Base-by-base conservation (phyloP, 2,329 filamentous ascomycete genomes). In the Waltergamsia citrina region DNA sequence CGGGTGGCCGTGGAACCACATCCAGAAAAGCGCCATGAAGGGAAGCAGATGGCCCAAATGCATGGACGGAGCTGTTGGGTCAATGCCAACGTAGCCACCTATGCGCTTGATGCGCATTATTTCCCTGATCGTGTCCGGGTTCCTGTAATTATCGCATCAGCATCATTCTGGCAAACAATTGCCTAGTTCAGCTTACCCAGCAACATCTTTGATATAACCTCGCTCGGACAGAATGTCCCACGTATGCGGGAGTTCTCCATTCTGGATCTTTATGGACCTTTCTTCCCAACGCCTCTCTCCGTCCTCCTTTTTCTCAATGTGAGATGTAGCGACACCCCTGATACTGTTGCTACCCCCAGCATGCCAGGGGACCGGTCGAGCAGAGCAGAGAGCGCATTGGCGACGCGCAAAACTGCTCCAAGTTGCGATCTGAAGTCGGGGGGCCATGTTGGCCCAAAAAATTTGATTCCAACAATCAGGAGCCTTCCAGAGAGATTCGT, bases 21-120 rank as follows among this genome's bases (percentile, higher is more conserved):
- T 72, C 81, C 84, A 90, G 60, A 86, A 87, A 17, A 90, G 63
- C 12, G 82, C 74, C 85, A 92, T 92, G 35, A 90, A 65, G 16
- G 85, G 81, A 11, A 92, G 64, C 6, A 93, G 65, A 50, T 93
- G 84, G 38, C 85, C 85, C 30, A 92, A 65, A 48, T 93, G 85
- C 38, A 92, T 63, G 3, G 85, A 92, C 36, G 74, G 65, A 11
- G 83, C 84, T 1, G 85, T 92, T 5, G 85, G 84, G 50, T 93
- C 85, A 48, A 92, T 74, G 44, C 85, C 85, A 34, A 85, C 81
- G 49, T 93, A 93, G 38, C 73, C 78, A 41, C 79, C 81, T 44
- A 86, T 74, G 40, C 79, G 68, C 50, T 78, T 79, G 18, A 62
- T 54, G 5, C 67, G 71, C 61, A 92, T 71, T 16, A 84, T 62